Conservation (phyloP, 2,329 filamentous ascomycete genomes). For the Stagonosporopsis tanaceti region DNA sequence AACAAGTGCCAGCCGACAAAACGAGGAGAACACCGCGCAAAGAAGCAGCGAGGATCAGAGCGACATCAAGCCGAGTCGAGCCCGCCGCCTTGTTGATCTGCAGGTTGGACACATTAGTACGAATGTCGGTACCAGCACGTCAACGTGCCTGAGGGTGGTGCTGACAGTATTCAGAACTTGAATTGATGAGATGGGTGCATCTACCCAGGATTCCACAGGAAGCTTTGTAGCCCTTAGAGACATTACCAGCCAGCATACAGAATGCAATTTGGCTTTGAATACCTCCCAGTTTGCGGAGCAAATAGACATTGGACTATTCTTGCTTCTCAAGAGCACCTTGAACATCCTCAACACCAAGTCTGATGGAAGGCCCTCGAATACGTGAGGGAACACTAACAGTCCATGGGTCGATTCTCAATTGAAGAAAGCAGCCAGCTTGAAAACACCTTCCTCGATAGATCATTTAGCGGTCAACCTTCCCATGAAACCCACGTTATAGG, state of each 20-base stretch:
- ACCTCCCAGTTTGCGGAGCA: background rate
- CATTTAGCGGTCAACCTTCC: background rate
- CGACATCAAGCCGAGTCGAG: background rate
- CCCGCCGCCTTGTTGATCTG: background rate
- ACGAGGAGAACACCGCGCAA: background rate
- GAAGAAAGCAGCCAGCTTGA: background rate
- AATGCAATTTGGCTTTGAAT: background rate
- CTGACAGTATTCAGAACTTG: slow-evolving; percentile 15
- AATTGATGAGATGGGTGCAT: slow-evolving; percentile 8
- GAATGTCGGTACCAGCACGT: slow-evolving; percentile 19
- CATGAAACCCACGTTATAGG: slow-evolving; percentile 36
- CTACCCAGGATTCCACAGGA: slow-evolving; percentile 1
- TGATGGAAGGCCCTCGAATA: background rate
- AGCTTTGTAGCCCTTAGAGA: slow-evolving; percentile 4
- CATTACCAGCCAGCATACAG: background rate
- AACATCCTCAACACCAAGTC: background rate
- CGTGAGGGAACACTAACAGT: background rate
- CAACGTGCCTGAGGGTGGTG: slow-evolving; percentile 7
- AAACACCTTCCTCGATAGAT: background rate
- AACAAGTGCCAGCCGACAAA: background rate
- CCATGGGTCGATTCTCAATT: background rate
- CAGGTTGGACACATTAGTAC: slow-evolving; percentile 2
- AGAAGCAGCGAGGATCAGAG: background rate
- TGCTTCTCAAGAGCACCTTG: background rate
- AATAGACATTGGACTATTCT: background rate